phyloP scores from a whole-genome alignment of 2,329 filamentous ascomycete species.

The Xylaria sp. region DNA sequence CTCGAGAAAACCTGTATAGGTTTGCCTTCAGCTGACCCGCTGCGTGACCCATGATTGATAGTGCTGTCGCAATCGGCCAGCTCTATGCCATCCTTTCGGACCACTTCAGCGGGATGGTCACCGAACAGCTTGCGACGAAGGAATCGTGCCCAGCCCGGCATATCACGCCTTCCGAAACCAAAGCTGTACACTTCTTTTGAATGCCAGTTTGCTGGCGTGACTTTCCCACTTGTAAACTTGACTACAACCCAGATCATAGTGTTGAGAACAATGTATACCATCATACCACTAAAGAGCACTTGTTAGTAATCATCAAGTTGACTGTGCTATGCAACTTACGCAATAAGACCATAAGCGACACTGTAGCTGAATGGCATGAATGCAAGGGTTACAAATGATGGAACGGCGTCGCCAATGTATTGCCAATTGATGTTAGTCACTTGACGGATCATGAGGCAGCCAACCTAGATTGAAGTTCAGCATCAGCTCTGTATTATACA shows the following conservation, averaged over 20 bases:
- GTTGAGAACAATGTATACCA: slow-evolving; percentile 61
- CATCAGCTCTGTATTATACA: background rate
- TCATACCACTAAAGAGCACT: slow-evolving; percentile 51
- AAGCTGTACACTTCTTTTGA: slow-evolving; percentile 62
- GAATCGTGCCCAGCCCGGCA: slow-evolving; percentile 62
- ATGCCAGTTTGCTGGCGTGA: slow-evolving; percentile 59
- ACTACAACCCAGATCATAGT: slow-evolving; percentile 57
- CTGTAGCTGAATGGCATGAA: slow-evolving; percentile 82
- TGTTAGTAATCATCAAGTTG: slow-evolving; percentile 20
- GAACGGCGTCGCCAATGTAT: slow-evolving; percentile 76
- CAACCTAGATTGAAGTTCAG: slow-evolving; percentile 55
- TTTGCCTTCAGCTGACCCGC: slow-evolving; percentile 37
- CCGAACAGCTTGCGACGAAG: slow-evolving; percentile 36
- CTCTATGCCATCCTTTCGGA: slow-evolving; percentile 40
- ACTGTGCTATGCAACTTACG: slow-evolving; percentile 51
- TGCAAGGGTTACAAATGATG: slow-evolving; percentile 75
- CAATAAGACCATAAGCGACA: slow-evolving; percentile 78
- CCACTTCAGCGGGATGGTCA: slow-evolving; percentile 19
- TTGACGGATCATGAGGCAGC: slow-evolving; percentile 78
- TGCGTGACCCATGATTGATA: slow-evolving; percentile 39
- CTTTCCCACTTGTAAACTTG: slow-evolving; percentile 50
- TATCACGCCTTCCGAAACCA: slow-evolving; percentile 58
- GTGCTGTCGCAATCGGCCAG: slow-evolving; percentile 42
- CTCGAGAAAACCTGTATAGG: slow-evolving; percentile 25
- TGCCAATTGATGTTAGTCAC: slow-evolving; percentile 77